Evolutionary conservation across 129 eudicot species (phyloP).

Genomic region (Scalesia atractyloides): DNA sequence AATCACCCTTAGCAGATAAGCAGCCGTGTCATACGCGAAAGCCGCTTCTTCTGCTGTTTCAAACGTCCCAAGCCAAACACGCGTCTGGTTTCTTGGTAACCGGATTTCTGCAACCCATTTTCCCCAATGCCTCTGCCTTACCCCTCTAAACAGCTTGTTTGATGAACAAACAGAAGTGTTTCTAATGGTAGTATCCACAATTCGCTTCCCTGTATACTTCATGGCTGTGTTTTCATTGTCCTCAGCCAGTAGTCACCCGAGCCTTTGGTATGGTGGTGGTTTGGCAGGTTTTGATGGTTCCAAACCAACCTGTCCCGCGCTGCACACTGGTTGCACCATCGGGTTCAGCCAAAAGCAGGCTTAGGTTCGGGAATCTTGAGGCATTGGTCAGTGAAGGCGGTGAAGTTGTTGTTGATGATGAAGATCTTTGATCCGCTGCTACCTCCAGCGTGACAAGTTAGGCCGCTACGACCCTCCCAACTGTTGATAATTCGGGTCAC

Average conservation of each 20-base stretch:
- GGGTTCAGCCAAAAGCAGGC: conserved; percentile 36
- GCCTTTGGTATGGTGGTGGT: conserved; percentile 8
- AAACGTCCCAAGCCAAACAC: no score
- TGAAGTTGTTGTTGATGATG: conserved; percentile 15
- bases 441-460: neutral
- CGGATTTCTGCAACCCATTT: conserved; percentile 24
- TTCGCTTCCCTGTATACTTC: neutral
- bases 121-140: conserved; percentile 92
- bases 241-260: conserved; percentile 11
- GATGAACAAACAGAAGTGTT: conserved; percentile 12
- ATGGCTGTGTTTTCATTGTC: neutral
- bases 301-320: conserved; percentile 28
- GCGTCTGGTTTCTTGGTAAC: no score
- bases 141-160: conserved; percentile 59
- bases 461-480: conserved; percentile 32
- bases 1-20: conserved; percentile 72
- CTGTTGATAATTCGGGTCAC: conserved; percentile 27
- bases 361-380: conserved; percentile 38
- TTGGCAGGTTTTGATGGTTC: conserved; percentile 29
- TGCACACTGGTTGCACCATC: conserved; percentile 16
- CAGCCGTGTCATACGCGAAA: conserved; percentile 80
- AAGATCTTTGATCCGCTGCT: conserved; percentile 26
- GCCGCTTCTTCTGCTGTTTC: conserved; percentile 68
- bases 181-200: neutral
- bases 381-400: conserved; percentile 18